Conservation (phyloP, 2,329 filamentous ascomycete species). For the Hawksworthiomyces lignivorus region DNA sequence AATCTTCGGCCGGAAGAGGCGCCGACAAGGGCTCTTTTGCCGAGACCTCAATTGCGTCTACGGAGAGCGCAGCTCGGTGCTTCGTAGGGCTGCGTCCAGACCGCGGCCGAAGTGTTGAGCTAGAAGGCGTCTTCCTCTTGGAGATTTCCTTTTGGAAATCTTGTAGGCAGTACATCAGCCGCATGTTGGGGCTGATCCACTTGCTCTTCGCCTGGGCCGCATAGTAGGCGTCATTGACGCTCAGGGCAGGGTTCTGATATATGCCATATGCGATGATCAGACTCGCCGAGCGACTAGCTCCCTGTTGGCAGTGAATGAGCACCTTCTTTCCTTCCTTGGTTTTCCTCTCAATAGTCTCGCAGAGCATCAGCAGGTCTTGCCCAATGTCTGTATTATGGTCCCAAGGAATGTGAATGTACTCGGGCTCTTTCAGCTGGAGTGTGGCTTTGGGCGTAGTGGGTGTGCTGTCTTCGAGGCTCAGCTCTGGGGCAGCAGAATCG, state of each 20-base stretch:
- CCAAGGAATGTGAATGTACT: conserved; percentile 84
- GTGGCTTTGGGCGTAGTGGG: conserved; percentile 52
- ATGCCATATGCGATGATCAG: conserved; percentile 80
- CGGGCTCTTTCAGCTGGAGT: conserved; percentile 44
- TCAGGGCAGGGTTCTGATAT: conserved; percentile 68
- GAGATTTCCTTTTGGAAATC: conserved; percentile 64
- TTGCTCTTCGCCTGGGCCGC: conserved; percentile 71
- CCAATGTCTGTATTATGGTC: conserved; percentile 85
- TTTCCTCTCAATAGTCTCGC: conserved; percentile 66
- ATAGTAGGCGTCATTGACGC: conserved; percentile 77
- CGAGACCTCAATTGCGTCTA: conserved; percentile 45
- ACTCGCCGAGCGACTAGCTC: conserved; percentile 76
- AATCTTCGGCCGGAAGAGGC: conserved; percentile 49
- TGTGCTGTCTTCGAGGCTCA: conserved; percentile 28
- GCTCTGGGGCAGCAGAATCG: conserved; percentile 20
- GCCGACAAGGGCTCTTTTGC: conserved; percentile 54
- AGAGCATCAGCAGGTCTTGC: conserved; percentile 65
- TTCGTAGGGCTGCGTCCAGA: conserved; percentile 50
- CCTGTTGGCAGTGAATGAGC: conserved; percentile 78
- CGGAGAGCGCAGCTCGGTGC: conserved; percentile 53
- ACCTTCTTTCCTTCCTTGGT: conserved; percentile 69
- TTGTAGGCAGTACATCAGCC: conserved; percentile 80
- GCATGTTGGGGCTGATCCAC: conserved; percentile 91
- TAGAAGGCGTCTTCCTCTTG: conserved; percentile 38
- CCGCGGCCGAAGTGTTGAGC: conserved; percentile 40